These are phyloP conservation scores for Hippophae gyantsensis DNA, from an alignment of 306 rosid genomes.

Conservation along the genomic window DNA sequence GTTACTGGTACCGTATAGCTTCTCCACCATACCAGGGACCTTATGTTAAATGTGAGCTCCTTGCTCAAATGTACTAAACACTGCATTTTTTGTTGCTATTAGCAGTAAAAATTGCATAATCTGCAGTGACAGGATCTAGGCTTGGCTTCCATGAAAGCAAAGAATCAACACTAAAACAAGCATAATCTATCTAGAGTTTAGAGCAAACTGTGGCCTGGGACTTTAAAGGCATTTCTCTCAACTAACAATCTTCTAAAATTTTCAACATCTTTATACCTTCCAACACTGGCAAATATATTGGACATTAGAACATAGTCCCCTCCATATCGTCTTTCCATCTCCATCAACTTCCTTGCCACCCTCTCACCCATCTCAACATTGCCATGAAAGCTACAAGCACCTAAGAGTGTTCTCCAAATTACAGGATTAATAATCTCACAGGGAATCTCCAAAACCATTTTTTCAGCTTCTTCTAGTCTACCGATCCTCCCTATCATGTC, in stretches of 20 bases:
- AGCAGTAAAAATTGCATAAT: no score
- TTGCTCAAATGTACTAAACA: no score
- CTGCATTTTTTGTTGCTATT: no score
- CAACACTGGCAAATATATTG: conserved; percentile 59
- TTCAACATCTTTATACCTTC: conserved; percentile 58
- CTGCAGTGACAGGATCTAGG: no score
- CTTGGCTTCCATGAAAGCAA: no score
- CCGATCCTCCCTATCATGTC: conserved; percentile 71
- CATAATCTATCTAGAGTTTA: conserved; percentile 6
- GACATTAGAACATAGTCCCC: conserved; percentile 86
- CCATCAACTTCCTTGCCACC: conserved; percentile 41
- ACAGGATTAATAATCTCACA: conserved; percentile 41
- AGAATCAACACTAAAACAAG: no score
- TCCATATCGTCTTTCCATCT: conserved; percentile 46
- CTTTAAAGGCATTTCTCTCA: conserved; percentile 37
- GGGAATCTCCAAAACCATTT: conserved; percentile 50
- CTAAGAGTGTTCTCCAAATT: conserved; percentile 64
- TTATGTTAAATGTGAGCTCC: no score
- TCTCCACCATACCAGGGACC: no score
- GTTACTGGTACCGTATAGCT: no score
- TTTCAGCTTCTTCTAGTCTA: conserved; percentile 64
- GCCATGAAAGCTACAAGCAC: conserved; percentile 60
- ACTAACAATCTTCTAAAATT: conserved; percentile 53
- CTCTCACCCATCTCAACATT: conserved; percentile 56
- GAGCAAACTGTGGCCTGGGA: conserved; percentile 52